These are phyloP conservation scores for Phoma sp. DNA, from an alignment of 2,329 filamentous ascomycete species.

Conservation along the genomic window DNA sequence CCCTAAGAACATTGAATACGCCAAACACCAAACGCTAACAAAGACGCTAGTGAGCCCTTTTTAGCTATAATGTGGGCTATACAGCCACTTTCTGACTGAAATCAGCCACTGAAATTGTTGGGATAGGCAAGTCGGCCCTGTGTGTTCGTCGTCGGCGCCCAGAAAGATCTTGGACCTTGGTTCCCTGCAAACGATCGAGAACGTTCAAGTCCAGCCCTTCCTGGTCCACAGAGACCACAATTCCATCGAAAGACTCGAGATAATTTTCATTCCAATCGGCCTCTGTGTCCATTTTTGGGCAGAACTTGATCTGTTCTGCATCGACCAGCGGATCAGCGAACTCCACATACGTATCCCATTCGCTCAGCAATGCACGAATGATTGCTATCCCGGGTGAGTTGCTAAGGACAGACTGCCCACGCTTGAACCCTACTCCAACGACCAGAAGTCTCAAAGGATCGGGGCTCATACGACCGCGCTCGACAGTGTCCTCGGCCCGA, in stretches of 20 bases:
- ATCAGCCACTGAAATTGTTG: no score
- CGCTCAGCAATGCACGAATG: not conserved
- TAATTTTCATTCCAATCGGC: slow-evolving; percentile 47
- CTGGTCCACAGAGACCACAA: slow-evolving; percentile 56
- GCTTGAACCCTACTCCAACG: slow-evolving; percentile 59
- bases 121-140: no score
- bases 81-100: no score
- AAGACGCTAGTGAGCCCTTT: no score
- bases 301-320: not conserved
- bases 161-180: not conserved
- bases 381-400: slow-evolving; percentile 53
- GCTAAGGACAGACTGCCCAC: slow-evolving; percentile 55
- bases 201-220: slow-evolving; percentile 52
- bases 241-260: slow-evolving; percentile 53
- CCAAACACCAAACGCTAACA: no score
- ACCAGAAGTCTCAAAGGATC: slow-evolving; percentile 44
- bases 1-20: no score
- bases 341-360: not conserved
- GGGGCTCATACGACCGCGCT: not conserved
- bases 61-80: no score
- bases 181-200: slow-evolving; percentile 21
- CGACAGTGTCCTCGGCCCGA: not conserved
- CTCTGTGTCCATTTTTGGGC: not conserved
- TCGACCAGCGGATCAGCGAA: not conserved
- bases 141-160: not conserved